Conservation (phyloP, 495 filamentous ascomycete species). For the Aspergillus sparsus region DNA sequence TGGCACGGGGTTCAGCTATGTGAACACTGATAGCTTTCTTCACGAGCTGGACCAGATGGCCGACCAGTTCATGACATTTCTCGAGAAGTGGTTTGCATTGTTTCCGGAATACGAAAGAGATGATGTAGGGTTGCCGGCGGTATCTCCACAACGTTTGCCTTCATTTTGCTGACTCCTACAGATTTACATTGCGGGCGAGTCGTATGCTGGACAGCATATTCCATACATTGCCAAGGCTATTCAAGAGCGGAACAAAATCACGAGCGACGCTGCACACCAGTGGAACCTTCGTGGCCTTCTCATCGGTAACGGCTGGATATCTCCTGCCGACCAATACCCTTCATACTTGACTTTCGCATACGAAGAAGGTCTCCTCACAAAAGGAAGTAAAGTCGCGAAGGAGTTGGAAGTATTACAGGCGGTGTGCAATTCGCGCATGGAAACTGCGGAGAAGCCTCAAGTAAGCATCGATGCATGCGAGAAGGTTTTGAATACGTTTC, state of each 20-base stretch:
- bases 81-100: conserved; percentile 84
- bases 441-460: conserved; percentile 51
- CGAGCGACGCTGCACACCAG: conserved; percentile 27
- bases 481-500: conserved; percentile 66
- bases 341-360: conserved; percentile 80
- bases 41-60: conserved; percentile 89
- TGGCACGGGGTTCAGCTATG: conserved; percentile 94
- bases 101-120: conserved; percentile 93
- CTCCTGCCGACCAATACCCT: conserved; percentile 85
- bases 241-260: conserved; percentile 70
- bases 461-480: conserved; percentile 75
- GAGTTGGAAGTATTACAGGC: conserved; percentile 69
- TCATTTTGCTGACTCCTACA: conserved; percentile 45
- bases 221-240: conserved; percentile 92
- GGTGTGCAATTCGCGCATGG: conserved; percentile 60
- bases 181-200: conserved; percentile 94
- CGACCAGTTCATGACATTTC: conserved; percentile 78
- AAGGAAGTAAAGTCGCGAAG: conserved; percentile 62
- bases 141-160: conserved; percentile 7
- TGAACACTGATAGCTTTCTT: conserved; percentile 80
- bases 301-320: conserved; percentile 98
- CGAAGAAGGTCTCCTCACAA: conserved; percentile 67
- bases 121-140: conserved; percentile 65
- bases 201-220: conserved; percentile 95
- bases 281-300: conserved; percentile 89